Evolutionary conservation across 345 rosid genomes (phyloP), one percentile per base, ranked within the genome.

Genomic region (Punica granatum): DNA sequence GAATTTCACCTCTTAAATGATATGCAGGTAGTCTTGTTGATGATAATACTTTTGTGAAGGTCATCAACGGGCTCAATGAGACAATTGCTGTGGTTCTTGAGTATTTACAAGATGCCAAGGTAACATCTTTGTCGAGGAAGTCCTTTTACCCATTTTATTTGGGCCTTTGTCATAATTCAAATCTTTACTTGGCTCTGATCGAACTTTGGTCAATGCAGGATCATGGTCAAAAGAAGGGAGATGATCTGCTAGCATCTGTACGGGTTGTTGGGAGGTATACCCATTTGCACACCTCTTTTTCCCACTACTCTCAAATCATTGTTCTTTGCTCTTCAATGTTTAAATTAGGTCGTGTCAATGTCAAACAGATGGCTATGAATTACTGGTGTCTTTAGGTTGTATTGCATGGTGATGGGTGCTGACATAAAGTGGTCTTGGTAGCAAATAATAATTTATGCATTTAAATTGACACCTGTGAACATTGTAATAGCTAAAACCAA

Each of bases 181-280:
- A 25, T 56, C 60, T 2, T 56, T 10, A 12, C 3, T 25, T 30
- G 49, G 21, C 33, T 56, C 13, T 7, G 7, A 6, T 37, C 41
- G 25, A 28, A 28, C 18, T 56, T 26, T 56, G 60, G 11, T 56
- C 26, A 18, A 69, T 77, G 61, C 83, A 93, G 94, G 95, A 93
- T 70, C 96, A 90, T 79, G 88, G 86, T 53, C 82, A 66, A 28
- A 86, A 78, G 71, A 89, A 78, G 74, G 94, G 97, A 80, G 80
- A 82, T 82, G 98, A 93, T 63, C 92, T 93, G 77, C 90, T 90
- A 76, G 96, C 97, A 62, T 93, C 96, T 51, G 94, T 93, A 63
- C 81, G 97, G 25, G 76, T 89, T 66, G 74, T 87, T 74, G 96
- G 97, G 69, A 87, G 97, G 98, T 93, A 81, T 34, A 61, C 54